Conservation (phyloP, 2,329 filamentous ascomycete species). For the Sarocladiaceae sp. region DNA sequence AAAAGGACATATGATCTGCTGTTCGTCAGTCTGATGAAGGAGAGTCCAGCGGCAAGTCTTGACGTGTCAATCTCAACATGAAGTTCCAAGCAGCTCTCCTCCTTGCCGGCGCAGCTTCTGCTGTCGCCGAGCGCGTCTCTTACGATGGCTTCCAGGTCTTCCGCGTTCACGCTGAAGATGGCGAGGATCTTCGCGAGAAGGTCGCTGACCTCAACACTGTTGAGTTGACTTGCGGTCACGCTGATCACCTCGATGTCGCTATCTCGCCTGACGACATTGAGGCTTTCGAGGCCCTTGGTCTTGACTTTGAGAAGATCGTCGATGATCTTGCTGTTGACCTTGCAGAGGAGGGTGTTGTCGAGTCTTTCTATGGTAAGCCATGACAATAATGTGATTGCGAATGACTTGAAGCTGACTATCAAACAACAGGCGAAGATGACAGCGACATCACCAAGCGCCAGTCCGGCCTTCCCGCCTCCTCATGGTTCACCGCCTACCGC, state of each 20-base stretch:
- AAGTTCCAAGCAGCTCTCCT: slow-evolving; percentile 2
- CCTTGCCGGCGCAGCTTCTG: slow-evolving; percentile 1
- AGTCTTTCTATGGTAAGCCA: slow-evolving; percentile 14
- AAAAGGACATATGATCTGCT: neutral
- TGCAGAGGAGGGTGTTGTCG: slow-evolving; percentile 17
- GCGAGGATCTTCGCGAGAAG: neutral
- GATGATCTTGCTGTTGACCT: slow-evolving; percentile 22
- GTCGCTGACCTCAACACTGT: slow-evolving; percentile 5
- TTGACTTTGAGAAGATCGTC: slow-evolving; percentile 14
- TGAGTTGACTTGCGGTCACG: slow-evolving; percentile 5
- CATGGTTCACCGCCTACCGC: slow-evolving; percentile 48
- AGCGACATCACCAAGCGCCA: neutral
- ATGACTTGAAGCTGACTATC: neutral
- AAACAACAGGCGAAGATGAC: slow-evolving; percentile 11
- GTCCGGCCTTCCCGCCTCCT: slow-evolving; percentile 19
- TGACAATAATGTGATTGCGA: too few species aligned
- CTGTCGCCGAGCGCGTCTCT: slow-evolving; percentile 41
- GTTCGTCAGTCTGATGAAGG: too few species aligned
- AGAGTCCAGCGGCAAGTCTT: neutral
- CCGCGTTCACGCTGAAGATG: slow-evolving; percentile 25
- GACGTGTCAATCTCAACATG: neutral
- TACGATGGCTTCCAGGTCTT: slow-evolving; percentile 43
- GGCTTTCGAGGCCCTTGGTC: slow-evolving; percentile 17
- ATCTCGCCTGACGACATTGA: slow-evolving; percentile 19
- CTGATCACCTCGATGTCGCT: slow-evolving; percentile 19